These are phyloP conservation scores for Puccinia novopanici DNA, from an alignment of 1,284 basidiomycete species.

Conservation along the genomic window DNA sequence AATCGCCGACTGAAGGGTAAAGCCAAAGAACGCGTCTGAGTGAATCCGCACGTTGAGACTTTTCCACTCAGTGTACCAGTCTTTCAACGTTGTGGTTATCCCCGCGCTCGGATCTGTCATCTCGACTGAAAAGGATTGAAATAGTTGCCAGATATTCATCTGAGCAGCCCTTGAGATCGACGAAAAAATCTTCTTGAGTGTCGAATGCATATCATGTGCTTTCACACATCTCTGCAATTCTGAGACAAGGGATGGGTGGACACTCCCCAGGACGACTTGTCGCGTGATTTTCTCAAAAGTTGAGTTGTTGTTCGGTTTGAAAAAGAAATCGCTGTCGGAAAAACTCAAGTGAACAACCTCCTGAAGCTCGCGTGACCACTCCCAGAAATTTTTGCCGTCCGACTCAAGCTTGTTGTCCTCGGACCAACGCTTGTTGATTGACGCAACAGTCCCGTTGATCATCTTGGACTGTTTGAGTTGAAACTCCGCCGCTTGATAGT, in stretches of 20 bases:
- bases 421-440: background rate
- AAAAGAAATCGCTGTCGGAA: background rate
- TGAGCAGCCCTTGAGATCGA: no score
- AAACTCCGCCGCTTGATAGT: no score
- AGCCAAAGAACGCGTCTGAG: no score
- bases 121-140: background rate
- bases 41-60: background rate
- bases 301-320: background rate
- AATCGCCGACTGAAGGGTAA: no score
- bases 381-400: no score
- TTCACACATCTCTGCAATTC: background rate
- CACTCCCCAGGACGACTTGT: background rate
- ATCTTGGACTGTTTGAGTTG: background rate
- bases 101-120: background rate
- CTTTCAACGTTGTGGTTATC: background rate
- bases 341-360: background rate
- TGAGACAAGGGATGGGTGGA: background rate
- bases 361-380: background rate
- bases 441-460: background rate
- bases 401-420: background rate
- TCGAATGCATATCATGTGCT: background rate
- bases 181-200: background rate
- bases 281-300: background rate
- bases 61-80: background rate
- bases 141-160: background rate